Evolutionary conservation across 2,329 filamentous ascomycete genomes (phyloP).

Genomic region (Aspergillus viridinutans): DNA sequence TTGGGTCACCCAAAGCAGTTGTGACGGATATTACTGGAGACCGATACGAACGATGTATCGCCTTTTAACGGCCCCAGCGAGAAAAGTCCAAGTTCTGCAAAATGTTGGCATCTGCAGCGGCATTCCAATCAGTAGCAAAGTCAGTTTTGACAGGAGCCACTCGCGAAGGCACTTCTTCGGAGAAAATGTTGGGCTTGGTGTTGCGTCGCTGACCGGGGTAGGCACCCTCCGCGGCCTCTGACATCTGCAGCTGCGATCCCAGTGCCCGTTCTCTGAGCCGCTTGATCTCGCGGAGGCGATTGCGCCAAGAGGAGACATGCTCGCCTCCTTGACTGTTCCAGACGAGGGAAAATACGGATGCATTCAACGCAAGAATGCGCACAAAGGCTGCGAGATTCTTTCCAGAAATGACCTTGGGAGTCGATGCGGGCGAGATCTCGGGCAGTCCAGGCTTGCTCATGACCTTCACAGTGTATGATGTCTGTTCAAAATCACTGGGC

Average conservation of each 20-base stretch:
- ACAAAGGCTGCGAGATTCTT: slow-evolving; percentile 80
- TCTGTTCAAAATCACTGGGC: slow-evolving; percentile 30
- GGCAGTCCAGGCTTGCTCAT: slow-evolving; percentile 86
- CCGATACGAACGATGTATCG: neutral
- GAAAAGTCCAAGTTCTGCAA: slow-evolving; percentile 41
- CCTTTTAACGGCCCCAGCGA: slow-evolving; percentile 36
- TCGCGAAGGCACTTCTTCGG: slow-evolving; percentile 33
- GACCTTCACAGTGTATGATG: slow-evolving; percentile 85
- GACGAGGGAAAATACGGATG: slow-evolving; percentile 88
- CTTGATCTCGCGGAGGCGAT: slow-evolving; percentile 78
- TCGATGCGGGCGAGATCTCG: slow-evolving; percentile 82
- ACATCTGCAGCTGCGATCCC: slow-evolving; percentile 23
- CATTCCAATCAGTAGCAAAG: slow-evolving; percentile 35
- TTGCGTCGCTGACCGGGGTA: slow-evolving; percentile 32
- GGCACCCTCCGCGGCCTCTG: slow-evolving; percentile 29
- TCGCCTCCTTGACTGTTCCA: slow-evolving; percentile 73
- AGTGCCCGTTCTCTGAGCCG: slow-evolving; percentile 62
- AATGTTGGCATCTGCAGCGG: slow-evolving; percentile 34
- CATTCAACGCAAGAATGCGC: slow-evolving; percentile 83
- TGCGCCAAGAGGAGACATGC: slow-evolving; percentile 84
- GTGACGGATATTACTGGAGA: neutral
- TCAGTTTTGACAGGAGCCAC: slow-evolving; percentile 29
- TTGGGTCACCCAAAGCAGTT: neutral
- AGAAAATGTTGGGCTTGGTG: slow-evolving; percentile 37
- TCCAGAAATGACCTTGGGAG: slow-evolving; percentile 82